Evolutionary conservation across 2,329 filamentous ascomycete genomes (phyloP).

Genomic region (Colletotrichum filicis): DNA sequence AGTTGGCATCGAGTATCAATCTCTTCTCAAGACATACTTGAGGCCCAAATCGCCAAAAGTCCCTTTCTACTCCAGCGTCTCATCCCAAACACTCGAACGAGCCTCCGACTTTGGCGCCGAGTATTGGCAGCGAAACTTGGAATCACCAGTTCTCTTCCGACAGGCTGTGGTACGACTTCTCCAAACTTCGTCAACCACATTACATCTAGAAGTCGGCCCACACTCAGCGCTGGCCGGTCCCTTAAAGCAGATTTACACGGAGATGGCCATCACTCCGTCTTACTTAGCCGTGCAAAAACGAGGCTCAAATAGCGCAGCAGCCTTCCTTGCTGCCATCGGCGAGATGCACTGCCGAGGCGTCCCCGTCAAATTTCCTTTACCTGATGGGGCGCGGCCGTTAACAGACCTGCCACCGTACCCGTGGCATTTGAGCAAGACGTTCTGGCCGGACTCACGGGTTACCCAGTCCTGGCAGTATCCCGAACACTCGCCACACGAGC

Average conservation of each 20-base stretch:
- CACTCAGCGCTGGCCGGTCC: slow-evolving; percentile 32
- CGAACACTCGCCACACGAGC: slow-evolving; percentile 38
- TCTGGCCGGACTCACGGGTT: slow-evolving; percentile 39
- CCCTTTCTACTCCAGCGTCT: slow-evolving; percentile 28
- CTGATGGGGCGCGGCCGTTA: slow-evolving; percentile 7
- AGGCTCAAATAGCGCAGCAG: slow-evolving; percentile 59
- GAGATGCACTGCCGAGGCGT: slow-evolving; percentile 47
- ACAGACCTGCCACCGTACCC: slow-evolving; percentile 40
- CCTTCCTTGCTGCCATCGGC: slow-evolving; percentile 54
- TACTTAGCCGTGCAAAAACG: slow-evolving; percentile 61
- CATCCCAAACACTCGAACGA: background rate
- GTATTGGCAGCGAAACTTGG: slow-evolving; percentile 36
- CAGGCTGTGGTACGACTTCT: slow-evolving; percentile 30
- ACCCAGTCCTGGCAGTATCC: slow-evolving; percentile 40
- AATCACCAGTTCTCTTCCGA: slow-evolving; percentile 32
- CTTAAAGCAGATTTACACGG: slow-evolving; percentile 52
- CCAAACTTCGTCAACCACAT: slow-evolving; percentile 37
- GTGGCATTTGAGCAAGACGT: slow-evolving; percentile 38
- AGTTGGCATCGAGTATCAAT: slow-evolving; percentile 21
- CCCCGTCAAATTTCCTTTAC: slow-evolving; percentile 3
- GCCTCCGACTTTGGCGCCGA: slow-evolving; percentile 9
- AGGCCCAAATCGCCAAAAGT: background rate
- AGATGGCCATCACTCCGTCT: slow-evolving; percentile 56
- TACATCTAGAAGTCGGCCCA: slow-evolving; percentile 34
- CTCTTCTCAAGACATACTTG: slow-evolving; percentile 1